phyloP scores from a whole-genome alignment of 1,284 basidiomycete species.

The Mycena sp. region DNA sequence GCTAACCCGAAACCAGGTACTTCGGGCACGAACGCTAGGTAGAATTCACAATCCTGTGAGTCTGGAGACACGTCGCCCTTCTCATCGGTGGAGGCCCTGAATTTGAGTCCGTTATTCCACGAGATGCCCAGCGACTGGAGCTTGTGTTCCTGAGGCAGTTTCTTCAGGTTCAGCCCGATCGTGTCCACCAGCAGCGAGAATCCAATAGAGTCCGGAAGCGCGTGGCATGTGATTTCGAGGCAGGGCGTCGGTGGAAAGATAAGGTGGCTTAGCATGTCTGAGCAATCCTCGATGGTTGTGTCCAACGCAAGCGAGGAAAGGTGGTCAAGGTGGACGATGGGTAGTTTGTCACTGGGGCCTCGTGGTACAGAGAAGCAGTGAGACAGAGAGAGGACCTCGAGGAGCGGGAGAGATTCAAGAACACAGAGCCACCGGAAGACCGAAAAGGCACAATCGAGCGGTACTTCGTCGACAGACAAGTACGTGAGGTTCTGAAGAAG shows the following conservation, averaged over 20 bases:
- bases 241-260: slow-evolving; percentile 7
- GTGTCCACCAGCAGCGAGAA: background rate
- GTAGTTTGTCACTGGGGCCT: background rate
- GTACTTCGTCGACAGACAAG: background rate
- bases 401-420: background rate
- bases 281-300: background rate
- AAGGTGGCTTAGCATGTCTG: background rate
- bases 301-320: slow-evolving; percentile 9
- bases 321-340: background rate
- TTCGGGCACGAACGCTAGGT: background rate
- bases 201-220: background rate
- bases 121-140: background rate
- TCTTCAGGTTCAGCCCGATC: background rate
- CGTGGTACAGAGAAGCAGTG: background rate
- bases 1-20: background rate
- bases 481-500: background rate
- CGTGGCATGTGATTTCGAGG: slow-evolving; percentile 1
- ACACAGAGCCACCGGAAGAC: slow-evolving; percentile 8
- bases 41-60: slow-evolving; percentile 2
- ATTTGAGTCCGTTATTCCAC: background rate
- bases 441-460: background rate
- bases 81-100: slow-evolving; percentile 1
- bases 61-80: background rate
- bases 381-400: slow-evolving; percentile 8
- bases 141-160: background rate